A percentile compares a stretch with the other conserved stretches of the same genome.
Evolutionary conservation across 164 flowering plant species (phyloP).

Genomic region (Hamamelis virginiana): DNA sequence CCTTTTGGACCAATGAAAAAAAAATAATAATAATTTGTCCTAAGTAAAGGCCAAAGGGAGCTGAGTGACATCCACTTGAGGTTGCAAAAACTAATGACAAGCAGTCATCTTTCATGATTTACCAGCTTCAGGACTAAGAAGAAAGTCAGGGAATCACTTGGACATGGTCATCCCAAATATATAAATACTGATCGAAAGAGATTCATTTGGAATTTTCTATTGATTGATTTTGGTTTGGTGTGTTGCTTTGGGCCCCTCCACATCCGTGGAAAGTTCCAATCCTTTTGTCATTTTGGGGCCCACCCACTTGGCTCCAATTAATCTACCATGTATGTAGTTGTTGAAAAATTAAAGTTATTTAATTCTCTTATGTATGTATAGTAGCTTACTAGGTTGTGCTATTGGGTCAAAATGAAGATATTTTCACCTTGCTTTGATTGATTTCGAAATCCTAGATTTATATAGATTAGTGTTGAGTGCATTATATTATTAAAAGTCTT

Average conservation of each 20-base stretch:
- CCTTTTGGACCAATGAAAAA: neutral
- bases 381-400: too few relatives aligned
- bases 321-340: too few relatives aligned
- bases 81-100: neutral
- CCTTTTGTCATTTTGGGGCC: conserved; percentile 8
- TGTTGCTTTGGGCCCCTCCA: conserved; percentile 4
- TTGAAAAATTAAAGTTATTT: too few relatives aligned
- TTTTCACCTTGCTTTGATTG: too few relatives aligned
- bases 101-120: conserved; percentile 1
- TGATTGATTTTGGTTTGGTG: conserved; percentile 10
- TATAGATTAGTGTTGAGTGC: too few relatives aligned
- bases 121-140: neutral
- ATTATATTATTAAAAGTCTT: too few relatives aligned
- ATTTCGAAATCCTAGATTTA: too few relatives aligned
- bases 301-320: neutral
- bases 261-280: conserved; percentile 8
- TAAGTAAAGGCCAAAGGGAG: too few relatives aligned
- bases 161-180: neutral
- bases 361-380: too few relatives aligned
- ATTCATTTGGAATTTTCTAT: conserved; percentile 12
- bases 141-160: neutral
- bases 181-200: conserved; percentile 6
- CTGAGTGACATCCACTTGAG: too few relatives aligned
- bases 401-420: too few relatives aligned
- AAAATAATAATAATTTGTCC: too few relatives aligned